Evolutionary conservation across 768 basidiomycete species (phyloP), one percentile per base, ranked within the genome.

Genomic region (Xerocomus potaroensis): DNA sequence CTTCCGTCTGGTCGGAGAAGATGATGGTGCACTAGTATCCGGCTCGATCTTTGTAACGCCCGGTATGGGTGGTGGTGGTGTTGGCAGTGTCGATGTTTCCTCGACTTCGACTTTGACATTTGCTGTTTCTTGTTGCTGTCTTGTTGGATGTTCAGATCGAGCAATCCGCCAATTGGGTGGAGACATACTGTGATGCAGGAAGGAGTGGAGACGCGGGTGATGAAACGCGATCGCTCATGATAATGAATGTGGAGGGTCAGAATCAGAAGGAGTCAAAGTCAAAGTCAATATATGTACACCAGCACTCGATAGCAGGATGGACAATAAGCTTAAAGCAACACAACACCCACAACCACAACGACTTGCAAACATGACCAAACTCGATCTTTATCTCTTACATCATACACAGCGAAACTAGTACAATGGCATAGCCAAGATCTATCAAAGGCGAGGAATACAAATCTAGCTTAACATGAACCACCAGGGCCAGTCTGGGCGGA

Each of bases 161-260:
- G 23, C 49, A 29, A 5, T 3, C 3, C 23, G 31, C 19, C 24
- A 19, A 31, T 3, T 12, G 23, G 15, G 26, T 5, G 24, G 5
- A 22, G 19, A 48, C 59, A 43, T 40, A 68, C 64, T 57, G 44
- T 41, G 43, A 21, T 9, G 22, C 11, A n/a, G 35, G 41, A 8
- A 9, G 10, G 19, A 41, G 26, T 27, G 34, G 16, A 15, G 44
- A 22, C 10, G 23, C 1, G 0, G 52, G 44, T 1, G 55, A 41
- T 5, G 49, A 30, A 14, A 52, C 22, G 35, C 48, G 45, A 55
- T 65, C 48, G 56, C 50, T 55, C 66, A 65, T 68, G 49, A 49
- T 64, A 63, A 67, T 30, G 65, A 67, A 36, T 47, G 64, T 45
- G 51, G 53, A 48, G 18, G 50, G 58, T 60, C 53, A 50, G 15